Conservation (phyloP, 345 rosid species). For the sweet orange (Citrus sinensis) region DNA sequence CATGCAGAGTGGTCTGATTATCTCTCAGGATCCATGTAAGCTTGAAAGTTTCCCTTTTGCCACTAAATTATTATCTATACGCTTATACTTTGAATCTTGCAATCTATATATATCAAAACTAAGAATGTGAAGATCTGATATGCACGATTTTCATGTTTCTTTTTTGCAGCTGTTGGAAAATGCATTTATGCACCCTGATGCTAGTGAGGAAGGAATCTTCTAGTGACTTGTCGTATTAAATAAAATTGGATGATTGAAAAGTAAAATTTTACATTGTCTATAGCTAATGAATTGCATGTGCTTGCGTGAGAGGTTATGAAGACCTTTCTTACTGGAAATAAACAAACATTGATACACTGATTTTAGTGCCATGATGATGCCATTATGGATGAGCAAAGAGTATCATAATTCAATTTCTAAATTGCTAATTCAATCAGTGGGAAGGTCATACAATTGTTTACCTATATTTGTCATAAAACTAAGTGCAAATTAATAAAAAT, state of each 20-base stretch:
- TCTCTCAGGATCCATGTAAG: slow-evolving; percentile 8
- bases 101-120: too few species aligned
- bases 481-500: neutral
- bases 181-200: neutral
- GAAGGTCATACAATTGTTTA: neutral
- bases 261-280: neutral
- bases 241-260: neutral
- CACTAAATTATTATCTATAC: too few species aligned
- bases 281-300: too few species aligned
- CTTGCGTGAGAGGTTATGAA: too few species aligned
- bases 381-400: neutral
- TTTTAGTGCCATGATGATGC: too few species aligned
- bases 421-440: neutral
- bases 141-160: neutral
- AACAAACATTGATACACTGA: too few species aligned
- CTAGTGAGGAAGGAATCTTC: neutral
- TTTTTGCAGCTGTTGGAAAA: slow-evolving; percentile 1
- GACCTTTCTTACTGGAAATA: neutral
- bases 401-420: neutral
- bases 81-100: too few species aligned
- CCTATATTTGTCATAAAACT: neutral
- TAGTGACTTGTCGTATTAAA: neutral
- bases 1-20: slow-evolving; percentile 15
- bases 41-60: neutral
- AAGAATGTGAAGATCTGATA: neutral